Base-by-base conservation (phyloP, 2,329 filamentous ascomycete species). In the Drechslerella dactyloides region DNA sequence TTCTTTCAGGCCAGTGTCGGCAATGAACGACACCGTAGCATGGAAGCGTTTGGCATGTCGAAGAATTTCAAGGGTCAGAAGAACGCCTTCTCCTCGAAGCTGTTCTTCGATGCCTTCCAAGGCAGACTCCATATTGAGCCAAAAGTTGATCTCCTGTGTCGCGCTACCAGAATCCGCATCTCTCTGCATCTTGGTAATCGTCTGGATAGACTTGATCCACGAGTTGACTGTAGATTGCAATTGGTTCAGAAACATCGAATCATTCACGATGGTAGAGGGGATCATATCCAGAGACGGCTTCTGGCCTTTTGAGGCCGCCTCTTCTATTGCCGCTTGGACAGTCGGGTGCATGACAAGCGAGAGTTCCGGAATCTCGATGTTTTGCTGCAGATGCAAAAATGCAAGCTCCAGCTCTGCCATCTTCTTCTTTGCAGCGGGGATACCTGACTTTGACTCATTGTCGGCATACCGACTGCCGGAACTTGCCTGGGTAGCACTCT, bases 141-240 rank as follows among this genome's bases (percentile, higher is more conserved):
- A 99, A 78, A 99, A 99, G 80, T 97, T 97, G 80, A 99, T 96
- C 80, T 99, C 94, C 79, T 97, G 94, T 64, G 91, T 93, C 33
- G 94, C 94, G 21, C 92, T 96, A 33, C 87, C 84, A 75, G 85
- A 84, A 79, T 88, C 78, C 0, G 91, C 87, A 76, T 99, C 94
- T 77, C 92, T 88, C 44, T 91, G 91, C 83, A 96, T 90, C 81
- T 96, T 96, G 42, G 94, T 99, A 76, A 97, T 96, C 53, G 89
- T 89, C 79, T 97, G 93, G 75, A 99, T 99, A 10, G 93, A 96
- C 82, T 96, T 96, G 82, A 99, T 99, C 94, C 94, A 99, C 74
- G 89, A 89, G 79, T 97, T 99, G 72, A 97, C 94, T 54, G 89
- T 94, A 56, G 90, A 89, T 79, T 97, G 94, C 40, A 99, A 83